Base-by-base conservation (phyloP, 176 grass and related monocot genomes). In the Calamus simplicifolius region DNA sequence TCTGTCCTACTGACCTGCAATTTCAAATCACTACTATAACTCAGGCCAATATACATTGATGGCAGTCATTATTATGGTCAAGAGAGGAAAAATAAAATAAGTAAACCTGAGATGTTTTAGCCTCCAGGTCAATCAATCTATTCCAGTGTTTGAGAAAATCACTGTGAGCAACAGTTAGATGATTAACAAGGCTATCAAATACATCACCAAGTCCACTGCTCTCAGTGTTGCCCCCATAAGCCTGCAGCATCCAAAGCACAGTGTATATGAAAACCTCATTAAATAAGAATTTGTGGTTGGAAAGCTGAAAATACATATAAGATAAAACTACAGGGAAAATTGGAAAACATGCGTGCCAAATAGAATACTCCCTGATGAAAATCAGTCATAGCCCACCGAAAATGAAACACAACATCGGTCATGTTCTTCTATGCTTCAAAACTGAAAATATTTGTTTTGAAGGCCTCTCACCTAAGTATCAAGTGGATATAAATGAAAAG, bases 101-200 rank as follows among this genome's bases (percentile, higher is more conserved):
- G 14, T 43, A 27, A 79, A 97, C 92, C 92, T 90, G 74, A 71
- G 83, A 87, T 74, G 12, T 57, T 78, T 85, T 80, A 80, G 92
- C 80, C 77, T 97, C 87, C 30, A 97, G 75, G 77, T 97, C 87
- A 72, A 97, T 82, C 64, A 91, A 77, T 73, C 48, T 77, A 63
- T 85, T 75, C 92, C 92, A 97, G 52, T 88, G 83, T 76, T 88
- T 97, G 68, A 97, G 92, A 73, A 97, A 97, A 43, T 78, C 71
- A 80, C 23, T 64, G 74, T 97, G 83, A 19, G 66, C 2, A 61
- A 61, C 68, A 58, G 83, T 88, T 57, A 97, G 76, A 58, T 97
- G 92, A 74, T 84, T 87, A 49, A 82, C 86, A 68, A 88, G 83
- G 72, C 69, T 80, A 53, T 88, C 72, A 82, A 91, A 97, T 55